A percentile compares a stretch with the other conserved stretches of the same genome.
These are phyloP conservation scores for Neurospora cerealis DNA, from an alignment of 495 filamentous ascomycete genomes.

Conservation along the genomic window DNA sequence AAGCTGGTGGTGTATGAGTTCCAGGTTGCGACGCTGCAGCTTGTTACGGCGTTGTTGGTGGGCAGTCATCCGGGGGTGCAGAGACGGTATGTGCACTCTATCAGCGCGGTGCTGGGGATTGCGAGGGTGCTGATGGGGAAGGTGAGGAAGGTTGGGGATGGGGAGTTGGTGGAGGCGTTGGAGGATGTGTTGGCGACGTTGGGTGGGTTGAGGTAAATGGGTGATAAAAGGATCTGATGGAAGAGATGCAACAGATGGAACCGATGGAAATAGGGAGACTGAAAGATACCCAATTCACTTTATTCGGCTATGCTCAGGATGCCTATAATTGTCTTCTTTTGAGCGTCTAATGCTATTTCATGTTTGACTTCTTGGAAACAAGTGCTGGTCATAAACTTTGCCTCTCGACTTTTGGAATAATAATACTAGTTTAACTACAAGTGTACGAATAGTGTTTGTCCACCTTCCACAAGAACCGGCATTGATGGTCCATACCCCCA, in stretches of 20 bases:
- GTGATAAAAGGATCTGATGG: too few species aligned
- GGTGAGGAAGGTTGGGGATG: slow-evolving; percentile 4
- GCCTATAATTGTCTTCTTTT: too few species aligned
- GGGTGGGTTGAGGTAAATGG: slow-evolving; percentile 9
- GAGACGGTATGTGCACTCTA: slow-evolving; percentile 34
- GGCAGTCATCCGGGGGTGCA: slow-evolving; percentile 33
- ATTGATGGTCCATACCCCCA: neutral
- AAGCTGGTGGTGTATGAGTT: slow-evolving; percentile 29
- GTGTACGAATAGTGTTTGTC: neutral
- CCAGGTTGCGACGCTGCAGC: slow-evolving; percentile 39
- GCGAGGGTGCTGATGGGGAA: slow-evolving; percentile 23
- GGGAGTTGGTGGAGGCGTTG: slow-evolving; percentile 8
- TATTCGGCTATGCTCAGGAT: too few species aligned
- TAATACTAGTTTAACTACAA: neutral
- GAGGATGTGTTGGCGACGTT: slow-evolving; percentile 18
- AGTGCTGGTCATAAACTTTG: neutral
- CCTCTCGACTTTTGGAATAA: neutral
- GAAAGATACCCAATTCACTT: neutral
- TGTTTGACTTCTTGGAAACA: too few species aligned
- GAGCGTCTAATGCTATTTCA: too few species aligned
- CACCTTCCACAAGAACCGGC: neutral
- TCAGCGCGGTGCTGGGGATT: slow-evolving; percentile 29
- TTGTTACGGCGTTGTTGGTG: slow-evolving; percentile 37
- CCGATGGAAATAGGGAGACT: neutral
- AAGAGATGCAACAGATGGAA: neutral